Conservation (phyloP, 176 grass and related monocot species). For the Musa troglodytarum region DNA sequence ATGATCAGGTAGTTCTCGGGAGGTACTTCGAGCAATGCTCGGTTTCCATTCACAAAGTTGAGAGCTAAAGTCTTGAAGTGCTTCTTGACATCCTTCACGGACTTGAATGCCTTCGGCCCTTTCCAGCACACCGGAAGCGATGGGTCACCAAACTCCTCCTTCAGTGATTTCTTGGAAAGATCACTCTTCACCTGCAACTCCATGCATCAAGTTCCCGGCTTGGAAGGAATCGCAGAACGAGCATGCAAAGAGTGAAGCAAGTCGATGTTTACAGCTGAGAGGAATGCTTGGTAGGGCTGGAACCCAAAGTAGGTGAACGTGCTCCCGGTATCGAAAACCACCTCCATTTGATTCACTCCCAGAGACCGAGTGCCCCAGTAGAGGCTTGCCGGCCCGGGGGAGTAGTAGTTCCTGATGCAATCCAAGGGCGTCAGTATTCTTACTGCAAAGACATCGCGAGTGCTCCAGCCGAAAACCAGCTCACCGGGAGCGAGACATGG, state of each 20-base stretch:
- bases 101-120: slow-evolving; percentile 77
- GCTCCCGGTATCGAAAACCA: slow-evolving; percentile 88
- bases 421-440: not conserved
- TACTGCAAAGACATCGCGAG: not conserved
- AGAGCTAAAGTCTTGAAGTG: slow-evolving; percentile 70
- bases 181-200: slow-evolving; percentile 49
- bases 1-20: slow-evolving; percentile 90
- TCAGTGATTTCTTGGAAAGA: slow-evolving; percentile 41
- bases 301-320: slow-evolving; percentile 72
- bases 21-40: slow-evolving; percentile 58
- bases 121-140: slow-evolving; percentile 75
- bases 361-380: slow-evolving; percentile 44
- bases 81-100: slow-evolving; percentile 66
- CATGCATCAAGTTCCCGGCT: slow-evolving; percentile 1
- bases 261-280: slow-evolving; percentile 50
- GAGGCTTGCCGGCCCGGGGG: slow-evolving; percentile 59
- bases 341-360: slow-evolving; percentile 56
- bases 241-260: slow-evolving; percentile 1
- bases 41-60: slow-evolving; percentile 62
- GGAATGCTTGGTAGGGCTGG: slow-evolving; percentile 66
- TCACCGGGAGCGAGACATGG: slow-evolving; percentile 52
- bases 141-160: slow-evolving; percentile 43
- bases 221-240: not conserved
- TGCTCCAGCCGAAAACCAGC: not conserved
- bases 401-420: slow-evolving; percentile 73